These are phyloP conservation scores for Mycena sanguinolenta DNA, from an alignment of 768 basidiomycete species.

Conservation along the genomic window DNA sequence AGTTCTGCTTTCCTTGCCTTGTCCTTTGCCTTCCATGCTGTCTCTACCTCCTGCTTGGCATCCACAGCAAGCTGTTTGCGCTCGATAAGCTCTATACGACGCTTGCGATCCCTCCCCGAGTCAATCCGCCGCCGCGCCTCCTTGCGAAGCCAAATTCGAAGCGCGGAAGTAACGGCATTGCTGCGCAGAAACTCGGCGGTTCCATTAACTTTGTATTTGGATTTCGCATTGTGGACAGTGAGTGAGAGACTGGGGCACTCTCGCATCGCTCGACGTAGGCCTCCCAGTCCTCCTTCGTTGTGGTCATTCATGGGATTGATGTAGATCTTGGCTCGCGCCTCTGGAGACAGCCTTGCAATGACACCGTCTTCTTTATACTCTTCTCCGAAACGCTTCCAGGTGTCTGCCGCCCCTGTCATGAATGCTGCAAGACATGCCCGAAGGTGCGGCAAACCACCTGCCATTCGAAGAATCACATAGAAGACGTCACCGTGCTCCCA, in stretches of 20 bases:
- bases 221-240: constrained; percentile 1
- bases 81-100: background rate
- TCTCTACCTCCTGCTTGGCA: background rate
- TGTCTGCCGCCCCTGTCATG: constrained; percentile 41
- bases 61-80: background rate
- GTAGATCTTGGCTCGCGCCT: constrained; percentile 22
- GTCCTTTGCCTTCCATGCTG: background rate
- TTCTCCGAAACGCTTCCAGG: constrained; percentile 44
- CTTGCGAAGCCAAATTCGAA: background rate
- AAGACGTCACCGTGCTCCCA: constrained; percentile 43
- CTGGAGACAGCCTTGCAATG: background rate
- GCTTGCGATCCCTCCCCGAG: constrained; percentile 9
- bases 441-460: constrained; percentile 36
- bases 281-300: constrained; percentile 42
- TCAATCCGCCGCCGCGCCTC: background rate
- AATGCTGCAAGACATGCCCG: constrained; percentile 36
- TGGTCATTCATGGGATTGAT: constrained; percentile 41
- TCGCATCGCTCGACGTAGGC: constrained; percentile 12
- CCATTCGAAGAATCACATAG: constrained; percentile 31
- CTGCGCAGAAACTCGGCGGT: constrained; percentile 10
- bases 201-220: constrained; percentile 4
- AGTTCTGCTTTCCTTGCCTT: too few species aligned
- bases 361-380: constrained; percentile 35
- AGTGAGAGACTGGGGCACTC: background rate
- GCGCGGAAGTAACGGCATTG: background rate